These are phyloP conservation scores for Endogone sp. DNA, from an alignment of 192 early-diverging fungal species.

Conservation along the genomic window DNA sequence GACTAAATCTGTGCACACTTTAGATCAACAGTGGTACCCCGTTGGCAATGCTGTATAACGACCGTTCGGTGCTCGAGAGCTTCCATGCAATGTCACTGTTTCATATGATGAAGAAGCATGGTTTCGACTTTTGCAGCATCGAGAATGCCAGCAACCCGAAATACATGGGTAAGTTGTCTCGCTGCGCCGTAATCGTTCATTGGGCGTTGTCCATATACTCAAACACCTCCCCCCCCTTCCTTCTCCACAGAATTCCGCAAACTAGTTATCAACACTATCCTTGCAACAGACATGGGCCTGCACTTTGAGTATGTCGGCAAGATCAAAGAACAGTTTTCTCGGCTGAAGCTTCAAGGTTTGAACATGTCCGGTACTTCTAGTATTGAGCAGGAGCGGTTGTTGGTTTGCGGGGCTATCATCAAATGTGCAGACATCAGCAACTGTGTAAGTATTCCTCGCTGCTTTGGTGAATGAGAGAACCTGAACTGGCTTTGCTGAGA, in stretches of 20 bases:
- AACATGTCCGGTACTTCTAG: conserved; percentile 34
- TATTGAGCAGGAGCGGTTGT: conserved; percentile 53
- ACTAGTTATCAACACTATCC: conserved; percentile 62
- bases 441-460: conserved; percentile 38
- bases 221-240: background rate
- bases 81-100: conserved; percentile 83
- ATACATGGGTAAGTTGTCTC: conserved; percentile 25
- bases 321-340: conserved; percentile 57
- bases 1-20: too few relatives aligned
- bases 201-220: background rate
- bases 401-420: conserved; percentile 66
- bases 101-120: conserved; percentile 55
- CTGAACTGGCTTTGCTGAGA: too few relatives aligned
- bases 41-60: conserved; percentile 88
- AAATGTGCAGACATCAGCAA: conserved; percentile 85
- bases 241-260: conserved; percentile 60
- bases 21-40: conserved; percentile 71
- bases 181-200: background rate
- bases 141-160: conserved; percentile 33
- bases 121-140: conserved; percentile 38
- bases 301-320: conserved; percentile 76
- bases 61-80: conserved; percentile 90
- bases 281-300: conserved; percentile 81
- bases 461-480: background rate
- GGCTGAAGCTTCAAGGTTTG: conserved; percentile 32